Evolutionary conservation across 192 early-diverging fungal genomes (phyloP).

Genomic region (Coemansia sp.): DNA sequence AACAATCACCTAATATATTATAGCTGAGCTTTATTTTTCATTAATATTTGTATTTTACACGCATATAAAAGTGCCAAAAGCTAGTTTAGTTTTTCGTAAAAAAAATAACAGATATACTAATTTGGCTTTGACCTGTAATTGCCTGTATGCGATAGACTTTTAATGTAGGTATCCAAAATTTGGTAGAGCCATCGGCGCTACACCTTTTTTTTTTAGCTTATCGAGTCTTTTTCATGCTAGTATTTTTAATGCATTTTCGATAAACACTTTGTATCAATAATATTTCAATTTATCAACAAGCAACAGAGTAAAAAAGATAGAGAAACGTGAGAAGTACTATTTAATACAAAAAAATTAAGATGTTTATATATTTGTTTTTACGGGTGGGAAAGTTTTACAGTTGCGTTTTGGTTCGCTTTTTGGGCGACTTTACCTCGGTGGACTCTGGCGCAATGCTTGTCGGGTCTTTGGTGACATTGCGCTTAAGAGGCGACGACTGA

Average conservation of each 20-base stretch:
- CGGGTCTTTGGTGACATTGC: not conserved
- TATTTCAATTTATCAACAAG: not conserved
- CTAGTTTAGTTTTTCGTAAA: too few relatives aligned
- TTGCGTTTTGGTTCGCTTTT: not conserved
- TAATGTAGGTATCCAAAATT: too few relatives aligned
- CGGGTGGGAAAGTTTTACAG: not conserved
- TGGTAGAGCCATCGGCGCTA: too few relatives aligned
- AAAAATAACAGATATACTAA: too few relatives aligned
- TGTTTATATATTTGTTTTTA: not conserved
- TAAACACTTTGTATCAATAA: not conserved
- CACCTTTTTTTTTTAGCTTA: too few relatives aligned
- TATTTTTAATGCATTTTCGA: too few relatives aligned
- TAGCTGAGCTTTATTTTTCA: slow-evolving; percentile 15
- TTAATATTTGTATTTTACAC: not conserved
- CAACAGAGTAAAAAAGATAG: too few relatives aligned
- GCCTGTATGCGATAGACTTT: too few relatives aligned
- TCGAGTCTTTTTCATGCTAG: too few relatives aligned
- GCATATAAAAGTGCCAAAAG: not conserved
- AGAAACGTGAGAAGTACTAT: not conserved
- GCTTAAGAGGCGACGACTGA: slow-evolving; percentile 52
- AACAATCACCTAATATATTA: slow-evolving; percentile 16
- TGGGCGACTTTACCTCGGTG: not conserved
- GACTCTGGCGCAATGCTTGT: not conserved
- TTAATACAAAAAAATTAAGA: not conserved
- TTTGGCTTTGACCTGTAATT: too few relatives aligned